phyloP scores from a whole-genome alignment of 352 stramenopile genomes.

The Phytophthora melonis region DNA sequence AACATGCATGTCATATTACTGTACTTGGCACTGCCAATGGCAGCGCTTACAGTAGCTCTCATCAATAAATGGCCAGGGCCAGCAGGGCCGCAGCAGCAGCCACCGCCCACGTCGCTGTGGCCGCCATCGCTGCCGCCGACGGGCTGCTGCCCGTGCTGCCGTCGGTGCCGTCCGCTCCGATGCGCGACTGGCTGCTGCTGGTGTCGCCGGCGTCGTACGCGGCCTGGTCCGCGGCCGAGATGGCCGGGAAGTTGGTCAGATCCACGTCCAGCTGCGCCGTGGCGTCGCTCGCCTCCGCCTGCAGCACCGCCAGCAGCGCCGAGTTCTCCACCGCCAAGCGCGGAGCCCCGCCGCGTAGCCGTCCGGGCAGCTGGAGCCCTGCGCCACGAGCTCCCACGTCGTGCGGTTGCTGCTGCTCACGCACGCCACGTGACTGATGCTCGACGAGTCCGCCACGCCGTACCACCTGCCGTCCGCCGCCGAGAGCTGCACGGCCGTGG shows the following conservation, averaged over 20 bases:
- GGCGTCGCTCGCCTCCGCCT: constrained; percentile 33
- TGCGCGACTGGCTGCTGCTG: constrained; percentile 33
- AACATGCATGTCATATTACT: not conserved
- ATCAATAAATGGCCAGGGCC: too few relatives aligned
- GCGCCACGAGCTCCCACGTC: constrained; percentile 55
- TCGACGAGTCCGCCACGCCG: constrained; percentile 46
- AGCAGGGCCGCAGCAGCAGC: not conserved
- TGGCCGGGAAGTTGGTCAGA: constrained; percentile 52
- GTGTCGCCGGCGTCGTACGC: constrained; percentile 46
- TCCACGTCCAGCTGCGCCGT: constrained; percentile 63
- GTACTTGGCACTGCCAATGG: too few relatives aligned
- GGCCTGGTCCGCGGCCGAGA: constrained; percentile 54
- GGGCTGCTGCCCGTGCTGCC: constrained; percentile 22
- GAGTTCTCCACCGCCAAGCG: constrained; percentile 61
- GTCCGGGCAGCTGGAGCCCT: constrained; percentile 53
- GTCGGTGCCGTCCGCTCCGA: constrained; percentile 4
- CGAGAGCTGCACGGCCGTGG: constrained; percentile 54
- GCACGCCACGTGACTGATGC: constrained; percentile 64
- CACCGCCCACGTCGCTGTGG: constrained; percentile 2
- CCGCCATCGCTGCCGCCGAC: not conserved
- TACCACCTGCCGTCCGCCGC: constrained; percentile 66
- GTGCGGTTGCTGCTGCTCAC: constrained; percentile 58
- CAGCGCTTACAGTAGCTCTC: too few relatives aligned
- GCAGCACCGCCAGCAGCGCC: constrained; percentile 47
- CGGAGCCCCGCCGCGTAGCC: constrained; percentile 47